A percentile compares a stretch with the other conserved stretches of the same genome.
These are phyloP conservation scores for Tolypocladium sp. DNA, from an alignment of 2,329 filamentous ascomycete genomes.

Conservation along the genomic window DNA sequence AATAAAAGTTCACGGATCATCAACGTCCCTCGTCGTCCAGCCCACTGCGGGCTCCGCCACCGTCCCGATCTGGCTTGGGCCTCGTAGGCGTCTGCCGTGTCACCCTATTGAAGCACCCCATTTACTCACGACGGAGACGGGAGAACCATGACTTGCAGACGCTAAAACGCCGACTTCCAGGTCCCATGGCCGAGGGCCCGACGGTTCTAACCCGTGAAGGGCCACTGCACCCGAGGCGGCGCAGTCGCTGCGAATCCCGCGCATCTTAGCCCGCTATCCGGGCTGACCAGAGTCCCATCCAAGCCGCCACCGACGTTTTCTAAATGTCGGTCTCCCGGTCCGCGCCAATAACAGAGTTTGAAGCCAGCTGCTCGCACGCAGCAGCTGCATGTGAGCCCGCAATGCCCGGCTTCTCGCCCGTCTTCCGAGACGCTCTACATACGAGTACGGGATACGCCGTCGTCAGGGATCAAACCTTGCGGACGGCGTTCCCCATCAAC, in stretches of 20 bases:
- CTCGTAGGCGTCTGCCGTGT: neutral
- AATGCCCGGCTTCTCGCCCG: neutral
- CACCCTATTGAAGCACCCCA: neutral
- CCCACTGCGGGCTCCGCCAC: neutral
- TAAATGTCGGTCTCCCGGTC: neutral
- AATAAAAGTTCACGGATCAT: neutral
- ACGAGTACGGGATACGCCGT: neutral
- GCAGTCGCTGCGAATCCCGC: neutral
- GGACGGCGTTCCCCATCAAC: neutral
- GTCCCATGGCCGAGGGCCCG: slow-evolving; percentile 1
- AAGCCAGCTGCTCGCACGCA: neutral
- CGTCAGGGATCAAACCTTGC: neutral
- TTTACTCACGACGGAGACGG: neutral
- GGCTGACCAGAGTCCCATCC: neutral
- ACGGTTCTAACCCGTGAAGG: neutral
- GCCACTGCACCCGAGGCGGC: neutral
- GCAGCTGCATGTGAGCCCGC: neutral
- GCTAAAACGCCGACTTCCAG: slow-evolving; percentile 3
- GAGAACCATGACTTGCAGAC: neutral
- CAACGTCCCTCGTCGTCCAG: neutral
- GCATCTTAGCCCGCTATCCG: neutral
- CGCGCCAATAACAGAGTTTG: neutral
- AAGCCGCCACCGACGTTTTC: neutral
- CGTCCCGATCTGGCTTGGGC: neutral
- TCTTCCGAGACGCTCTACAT: neutral